Base-by-base conservation (phyloP, 495 filamentous ascomycete genomes). In the Lophium mytilinum region DNA sequence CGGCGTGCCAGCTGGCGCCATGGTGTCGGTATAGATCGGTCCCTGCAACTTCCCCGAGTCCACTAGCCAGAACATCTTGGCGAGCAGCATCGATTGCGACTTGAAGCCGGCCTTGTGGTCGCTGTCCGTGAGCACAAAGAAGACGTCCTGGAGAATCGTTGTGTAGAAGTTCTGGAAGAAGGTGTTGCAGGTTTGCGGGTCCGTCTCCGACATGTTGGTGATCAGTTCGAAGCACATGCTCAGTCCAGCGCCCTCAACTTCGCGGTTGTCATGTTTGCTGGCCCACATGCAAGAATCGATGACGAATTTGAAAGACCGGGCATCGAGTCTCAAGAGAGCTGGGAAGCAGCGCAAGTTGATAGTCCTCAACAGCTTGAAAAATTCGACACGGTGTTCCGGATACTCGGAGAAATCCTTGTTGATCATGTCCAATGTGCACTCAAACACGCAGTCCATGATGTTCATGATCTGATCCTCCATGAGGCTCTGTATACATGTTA, bases 391-490 rank as follows among this genome's bases (percentile, higher is more conserved):
- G 66, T 97, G 93, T 67, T 99, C 93, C 0, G 93, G 93, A 71
- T 94, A 99, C 69, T 99, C 93, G 46, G 95, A 94, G 75, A 97
- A 99, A 68, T 99, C 92, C 72, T 97, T 99, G 80, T 97, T 99
- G 76, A 99, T 97, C 93, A 99, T 99, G 61, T 95, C 88, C 40
- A 99, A 76, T 8, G 93, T 99, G 74, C 93, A 97, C 71, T 96
- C 92, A 68, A 99, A 99, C 17, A 99, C 89, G 66, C 91, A 93
- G 68, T 97, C 90, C 89, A 99, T 95, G 69, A 97, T 96, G 42
- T 83, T 84, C 0, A 90, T 89, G 1, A 99, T 89, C 71, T 97
- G 94, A 68, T 97, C 93, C 68, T 96, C 91, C 94, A 97, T 97
- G 65, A 95, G 77, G 58, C 80, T 82, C 90, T 86, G 57, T 40